phyloP scores from a whole-genome alignment of 2,329 filamentous ascomycete genomes.

The Colletotrichum chrysophilum region DNA sequence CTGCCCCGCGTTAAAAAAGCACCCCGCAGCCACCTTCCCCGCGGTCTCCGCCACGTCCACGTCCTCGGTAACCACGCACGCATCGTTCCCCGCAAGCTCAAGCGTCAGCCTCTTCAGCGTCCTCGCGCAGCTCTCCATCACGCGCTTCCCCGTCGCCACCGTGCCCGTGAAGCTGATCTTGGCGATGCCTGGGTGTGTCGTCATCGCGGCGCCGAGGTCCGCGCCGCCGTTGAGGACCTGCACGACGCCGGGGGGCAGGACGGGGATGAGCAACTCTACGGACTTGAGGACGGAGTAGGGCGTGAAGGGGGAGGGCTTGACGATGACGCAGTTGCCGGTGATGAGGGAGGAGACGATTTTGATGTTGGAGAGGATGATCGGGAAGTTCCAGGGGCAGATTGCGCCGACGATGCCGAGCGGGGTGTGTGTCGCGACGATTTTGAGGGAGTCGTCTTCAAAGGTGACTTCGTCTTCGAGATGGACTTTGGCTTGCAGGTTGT shows the following conservation, averaged over 20 bases:
- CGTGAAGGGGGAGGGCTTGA: conserved; percentile 58
- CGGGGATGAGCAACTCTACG: conserved; percentile 50
- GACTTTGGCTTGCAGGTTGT: conserved; percentile 28
- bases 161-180: conserved; percentile 67
- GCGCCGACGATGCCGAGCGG: conserved; percentile 57
- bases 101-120: conserved; percentile 60
- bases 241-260: conserved; percentile 61
- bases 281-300: conserved; percentile 58
- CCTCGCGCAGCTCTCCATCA: conserved; percentile 53
- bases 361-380: conserved; percentile 49
- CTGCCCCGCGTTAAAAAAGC: conserved; percentile 59
- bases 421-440: conserved; percentile 45
- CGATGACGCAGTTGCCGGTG: conserved; percentile 58
- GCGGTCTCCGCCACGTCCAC: conserved; percentile 53
- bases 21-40: conserved; percentile 44
- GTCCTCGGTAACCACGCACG: conserved; percentile 57
- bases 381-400: conserved; percentile 68
- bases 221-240: conserved; percentile 61
- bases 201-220: conserved; percentile 57
- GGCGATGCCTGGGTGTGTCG: conserved; percentile 56
- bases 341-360: conserved; percentile 56
- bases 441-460: conserved; percentile 47
- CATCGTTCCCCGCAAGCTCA: conserved; percentile 61
- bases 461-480: conserved; percentile 51
- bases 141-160: conserved; percentile 51